Percentiles rank a stretch among this genome's conserved stretches.
Evolutionary conservation across 2,329 filamentous ascomycete genomes (phyloP).

Genomic region (Hypoxylon rubiginosum): DNA sequence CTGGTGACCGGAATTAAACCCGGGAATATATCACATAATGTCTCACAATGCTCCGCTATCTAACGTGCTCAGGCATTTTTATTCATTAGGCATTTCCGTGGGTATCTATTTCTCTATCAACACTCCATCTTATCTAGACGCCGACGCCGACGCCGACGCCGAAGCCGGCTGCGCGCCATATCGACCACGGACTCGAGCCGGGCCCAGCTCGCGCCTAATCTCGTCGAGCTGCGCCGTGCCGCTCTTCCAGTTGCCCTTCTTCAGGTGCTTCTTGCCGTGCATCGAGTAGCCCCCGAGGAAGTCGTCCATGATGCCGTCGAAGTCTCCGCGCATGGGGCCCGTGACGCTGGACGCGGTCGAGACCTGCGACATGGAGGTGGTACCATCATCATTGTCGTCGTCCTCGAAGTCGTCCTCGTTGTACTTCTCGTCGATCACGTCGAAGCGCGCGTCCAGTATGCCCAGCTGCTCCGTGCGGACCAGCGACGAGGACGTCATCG

Average conservation of each 20-base stretch:
- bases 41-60: neutral
- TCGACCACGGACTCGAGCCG: constrained; percentile 70
- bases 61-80: neutral
- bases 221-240: constrained; percentile 93
- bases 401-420: constrained; percentile 61
- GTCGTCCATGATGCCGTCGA: constrained; percentile 92
- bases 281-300: constrained; percentile 83
- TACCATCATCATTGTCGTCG: constrained; percentile 62
- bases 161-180: constrained; percentile 32
- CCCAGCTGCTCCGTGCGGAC: constrained; percentile 89
- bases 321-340: constrained; percentile 80
- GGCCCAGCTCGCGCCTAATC: constrained; percentile 83
- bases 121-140: constrained; percentile 30
- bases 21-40: neutral
- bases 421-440: constrained; percentile 86
- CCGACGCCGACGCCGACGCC: constrained; percentile 37
- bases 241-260: constrained; percentile 83
- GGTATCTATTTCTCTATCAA: constrained; percentile 31
- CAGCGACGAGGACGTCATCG: constrained; percentile 90
- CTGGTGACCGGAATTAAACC: neutral
- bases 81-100: constrained; percentile 13
- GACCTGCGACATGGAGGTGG: constrained; percentile 70
- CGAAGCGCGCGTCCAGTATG: constrained; percentile 90
- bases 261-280: constrained; percentile 79
- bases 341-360: constrained; percentile 75